Evolutionary conservation across 306 rosid genomes (phyloP), one percentile per base, ranked within the genome.

Genomic region (Senna siamea): DNA sequence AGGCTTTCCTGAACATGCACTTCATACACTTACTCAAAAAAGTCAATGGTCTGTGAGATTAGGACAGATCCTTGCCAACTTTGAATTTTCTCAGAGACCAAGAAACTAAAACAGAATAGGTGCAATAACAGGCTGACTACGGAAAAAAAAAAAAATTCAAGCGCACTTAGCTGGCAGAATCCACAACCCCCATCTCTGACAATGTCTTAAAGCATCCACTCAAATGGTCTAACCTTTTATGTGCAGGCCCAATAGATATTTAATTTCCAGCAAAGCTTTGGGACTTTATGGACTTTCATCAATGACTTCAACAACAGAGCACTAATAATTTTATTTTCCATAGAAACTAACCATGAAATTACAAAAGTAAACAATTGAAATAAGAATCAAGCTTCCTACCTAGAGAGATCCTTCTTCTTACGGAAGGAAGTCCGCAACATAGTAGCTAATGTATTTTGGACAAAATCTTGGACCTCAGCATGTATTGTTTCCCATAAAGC

Each of bases 401-500:
- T 94, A 74, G 96, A 89, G 59, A 94, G 93, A 53, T 94, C 98
- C 82, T 94, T 94, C 89, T 94, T 94, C 91, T 91, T 94, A 70
- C 98, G 89, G 74, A 94, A 94, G 73, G 97, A 89, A 76, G 97
- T 94, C 68, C 91, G 86, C 81, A 91, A 70, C 98, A 94, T 94
- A 54, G 93, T 81, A 68, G 97, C 97, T 78, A 94, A 78, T 44
- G 97, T 88, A 87, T 94, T 94, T 78, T 94, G 98, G 51, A 94
- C 98, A 88, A 94, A 94, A 86, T 94, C 98, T 77, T 94, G 98
- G 75, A 94, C 98, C 86, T 94, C 98, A 5, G 98, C 88, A 81
- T 94, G 98, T 80, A 94, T 85, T 67, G 98, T 91, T 87, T 94
- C 98, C 96, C 98, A 94, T 81, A 94, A 87, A 81, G 98, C 97